Conservation (phyloP, 163 green algal species). For the Chlorella variabilis region DNA sequence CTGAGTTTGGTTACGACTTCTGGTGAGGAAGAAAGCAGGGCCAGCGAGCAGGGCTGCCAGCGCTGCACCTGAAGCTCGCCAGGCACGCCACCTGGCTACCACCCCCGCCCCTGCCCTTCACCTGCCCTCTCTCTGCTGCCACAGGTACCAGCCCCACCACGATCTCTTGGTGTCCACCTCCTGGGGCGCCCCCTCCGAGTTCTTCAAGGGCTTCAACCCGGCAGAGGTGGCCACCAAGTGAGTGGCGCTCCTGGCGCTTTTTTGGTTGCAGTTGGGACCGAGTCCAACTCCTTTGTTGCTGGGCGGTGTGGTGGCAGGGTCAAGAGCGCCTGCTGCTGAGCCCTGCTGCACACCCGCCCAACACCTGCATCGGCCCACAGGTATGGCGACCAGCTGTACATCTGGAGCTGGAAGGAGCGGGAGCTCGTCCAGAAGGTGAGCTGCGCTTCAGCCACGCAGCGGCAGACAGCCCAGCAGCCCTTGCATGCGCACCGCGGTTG, state of each 20-base stretch:
- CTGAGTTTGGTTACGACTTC: slow-evolving; percentile 82
- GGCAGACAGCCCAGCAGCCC: too few relatives aligned
- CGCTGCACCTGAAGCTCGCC: too few relatives aligned
- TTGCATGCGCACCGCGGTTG: too few relatives aligned
- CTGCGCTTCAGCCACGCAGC: too few relatives aligned
- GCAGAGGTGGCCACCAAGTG: slow-evolving; percentile 57
- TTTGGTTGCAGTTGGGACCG: not conserved
- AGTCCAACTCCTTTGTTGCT: too few relatives aligned
- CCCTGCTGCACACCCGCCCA: not conserved
- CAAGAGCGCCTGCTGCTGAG: not conserved
- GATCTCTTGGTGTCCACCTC: slow-evolving; percentile 84
- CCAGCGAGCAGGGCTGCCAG: not conserved
- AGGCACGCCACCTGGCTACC: too few relatives aligned
- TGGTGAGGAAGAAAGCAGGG: slow-evolving; percentile 54
- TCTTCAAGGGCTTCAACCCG: slow-evolving; percentile 86
- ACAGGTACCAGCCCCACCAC: slow-evolving; percentile 82
- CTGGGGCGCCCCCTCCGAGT: slow-evolving; percentile 76
- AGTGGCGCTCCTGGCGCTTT: not conserved
- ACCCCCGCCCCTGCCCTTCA: not conserved
- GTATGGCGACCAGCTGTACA: slow-evolving; percentile 76
- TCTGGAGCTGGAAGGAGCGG: slow-evolving; percentile 81
- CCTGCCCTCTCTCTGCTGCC: not conserved
- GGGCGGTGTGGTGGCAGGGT: too few relatives aligned
- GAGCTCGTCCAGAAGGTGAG: slow-evolving; percentile 64
- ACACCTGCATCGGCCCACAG: slow-evolving; percentile 4